These are phyloP conservation scores for Aristolochia fimbriata DNA, from an alignment of 164 flowering plant species.

Conservation along the genomic window DNA sequence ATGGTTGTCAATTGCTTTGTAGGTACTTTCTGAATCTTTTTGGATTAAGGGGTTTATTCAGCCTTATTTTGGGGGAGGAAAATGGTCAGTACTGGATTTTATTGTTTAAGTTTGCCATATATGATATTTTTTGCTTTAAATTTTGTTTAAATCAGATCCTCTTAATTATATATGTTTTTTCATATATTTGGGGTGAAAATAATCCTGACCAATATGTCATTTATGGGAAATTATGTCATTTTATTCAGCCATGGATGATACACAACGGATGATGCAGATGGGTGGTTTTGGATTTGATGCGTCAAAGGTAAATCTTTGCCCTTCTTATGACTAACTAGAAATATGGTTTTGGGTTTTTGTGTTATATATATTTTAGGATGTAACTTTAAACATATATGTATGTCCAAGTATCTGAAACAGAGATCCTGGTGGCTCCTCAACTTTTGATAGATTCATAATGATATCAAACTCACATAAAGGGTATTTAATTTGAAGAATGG, in stretches of 20 bases:
- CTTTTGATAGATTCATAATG: no score
- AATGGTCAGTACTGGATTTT: conserved; percentile 51
- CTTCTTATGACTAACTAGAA: no score
- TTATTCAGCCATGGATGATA: conserved; percentile 77
- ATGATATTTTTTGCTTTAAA: background rate
- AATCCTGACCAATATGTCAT: no score
- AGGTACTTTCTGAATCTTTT: conserved; percentile 98
- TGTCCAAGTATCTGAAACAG: no score
- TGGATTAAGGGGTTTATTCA: conserved; percentile 91
- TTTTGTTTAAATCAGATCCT: background rate
- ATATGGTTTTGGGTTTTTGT: no score
- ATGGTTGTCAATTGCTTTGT: conserved; percentile 13
- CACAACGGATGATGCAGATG: conserved; percentile 99
- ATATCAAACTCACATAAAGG: no score
- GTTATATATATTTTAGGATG: no score
- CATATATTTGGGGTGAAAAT: no score
- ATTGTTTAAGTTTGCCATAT: background rate
- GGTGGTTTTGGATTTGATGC: conserved; percentile 93
- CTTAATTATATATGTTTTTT: no score
- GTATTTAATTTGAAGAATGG: no score
- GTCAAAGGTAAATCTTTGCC: conserved; percentile 42
- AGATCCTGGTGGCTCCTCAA: no score
- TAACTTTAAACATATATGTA: no score
- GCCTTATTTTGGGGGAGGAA: conserved; percentile 95
- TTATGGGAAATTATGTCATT: background rate